Evolutionary conservation across 1,284 basidiomycete genomes (phyloP).

Genomic region (Ganoderma sp.): DNA sequence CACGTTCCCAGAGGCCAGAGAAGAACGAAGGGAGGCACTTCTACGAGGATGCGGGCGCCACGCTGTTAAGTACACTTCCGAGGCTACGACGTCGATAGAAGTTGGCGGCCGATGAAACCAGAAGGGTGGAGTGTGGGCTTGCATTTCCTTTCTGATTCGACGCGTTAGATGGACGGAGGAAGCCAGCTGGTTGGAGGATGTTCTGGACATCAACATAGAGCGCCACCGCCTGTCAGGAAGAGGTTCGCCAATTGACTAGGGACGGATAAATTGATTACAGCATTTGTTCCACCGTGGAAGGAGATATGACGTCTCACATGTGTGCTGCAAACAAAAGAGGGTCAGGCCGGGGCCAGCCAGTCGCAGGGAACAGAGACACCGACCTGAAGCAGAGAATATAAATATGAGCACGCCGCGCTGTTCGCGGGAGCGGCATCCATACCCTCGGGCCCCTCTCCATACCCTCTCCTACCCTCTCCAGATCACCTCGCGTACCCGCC

Average conservation of each 20-base stretch:
- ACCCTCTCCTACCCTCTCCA: background rate
- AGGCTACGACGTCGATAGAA: background rate
- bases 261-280: conserved; percentile 23
- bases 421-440: background rate
- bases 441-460: background rate
- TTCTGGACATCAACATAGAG: background rate
- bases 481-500: background rate
- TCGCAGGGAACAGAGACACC: background rate
- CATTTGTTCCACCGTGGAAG: conserved; percentile 15
- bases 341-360: background rate
- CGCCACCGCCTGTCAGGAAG: conserved; percentile 1
- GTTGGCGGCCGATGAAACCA: background rate
- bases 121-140: background rate
- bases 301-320: background rate
- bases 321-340: conserved; percentile 8
- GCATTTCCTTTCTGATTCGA: background rate
- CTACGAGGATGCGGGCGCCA: background rate
- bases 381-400: background rate
- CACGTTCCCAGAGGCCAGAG: conserved; percentile 2
- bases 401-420: background rate
- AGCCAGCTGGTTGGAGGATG: background rate
- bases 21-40: background rate
- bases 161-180: background rate
- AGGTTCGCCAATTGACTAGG: background rate
- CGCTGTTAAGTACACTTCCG: background rate